Evolutionary conservation across 768 basidiomycete species (phyloP).

Genomic region (Suillus fuscotomentosus): DNA sequence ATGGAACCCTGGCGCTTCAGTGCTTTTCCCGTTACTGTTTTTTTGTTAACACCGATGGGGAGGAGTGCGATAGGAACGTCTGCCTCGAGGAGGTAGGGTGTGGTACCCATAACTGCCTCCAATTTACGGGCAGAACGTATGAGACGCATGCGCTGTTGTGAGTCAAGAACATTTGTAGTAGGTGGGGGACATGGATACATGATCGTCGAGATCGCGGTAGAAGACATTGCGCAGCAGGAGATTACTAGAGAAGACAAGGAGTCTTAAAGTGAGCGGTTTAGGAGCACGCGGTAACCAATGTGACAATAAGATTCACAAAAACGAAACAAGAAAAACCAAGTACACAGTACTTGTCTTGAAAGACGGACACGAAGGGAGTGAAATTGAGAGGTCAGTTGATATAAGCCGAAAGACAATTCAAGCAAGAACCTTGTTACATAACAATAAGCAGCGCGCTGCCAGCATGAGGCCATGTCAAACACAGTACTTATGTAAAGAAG

Average conservation of each 20-base stretch:
- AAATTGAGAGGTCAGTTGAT: conserved; percentile 3
- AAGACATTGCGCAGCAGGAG: conserved; percentile 18
- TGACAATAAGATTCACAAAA: background rate
- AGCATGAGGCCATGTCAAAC: background rate
- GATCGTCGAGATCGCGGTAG: conserved; percentile 14
- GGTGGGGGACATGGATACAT: conserved; percentile 27
- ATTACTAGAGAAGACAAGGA: background rate
- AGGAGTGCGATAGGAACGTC: conserved; percentile 18
- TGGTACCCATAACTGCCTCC: conserved; percentile 34
- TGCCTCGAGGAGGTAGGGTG: conserved; percentile 33
- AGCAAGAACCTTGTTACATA: conserved; percentile 1
- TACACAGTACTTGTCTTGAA: conserved; percentile 13
- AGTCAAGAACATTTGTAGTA: conserved; percentile 32
- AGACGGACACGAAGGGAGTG: background rate
- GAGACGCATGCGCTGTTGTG: conserved; percentile 33
- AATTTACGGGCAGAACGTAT: conserved; percentile 38
- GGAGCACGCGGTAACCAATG: background rate
- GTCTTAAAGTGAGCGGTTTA: background rate
- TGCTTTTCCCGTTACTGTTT: conserved; percentile 12
- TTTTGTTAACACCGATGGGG: conserved; percentile 19
- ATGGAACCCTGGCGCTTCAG: conserved; percentile 33
- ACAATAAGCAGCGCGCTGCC: conserved; percentile 4
- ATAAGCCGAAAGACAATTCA: conserved; percentile 13
- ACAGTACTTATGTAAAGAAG: background rate
- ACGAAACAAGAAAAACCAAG: conserved; percentile 9